Percentiles rank a stretch among this genome's conserved stretches.
Conservation (phyloP, 1,139 yeast genomes). For the Pneumocystis canis region DNA sequence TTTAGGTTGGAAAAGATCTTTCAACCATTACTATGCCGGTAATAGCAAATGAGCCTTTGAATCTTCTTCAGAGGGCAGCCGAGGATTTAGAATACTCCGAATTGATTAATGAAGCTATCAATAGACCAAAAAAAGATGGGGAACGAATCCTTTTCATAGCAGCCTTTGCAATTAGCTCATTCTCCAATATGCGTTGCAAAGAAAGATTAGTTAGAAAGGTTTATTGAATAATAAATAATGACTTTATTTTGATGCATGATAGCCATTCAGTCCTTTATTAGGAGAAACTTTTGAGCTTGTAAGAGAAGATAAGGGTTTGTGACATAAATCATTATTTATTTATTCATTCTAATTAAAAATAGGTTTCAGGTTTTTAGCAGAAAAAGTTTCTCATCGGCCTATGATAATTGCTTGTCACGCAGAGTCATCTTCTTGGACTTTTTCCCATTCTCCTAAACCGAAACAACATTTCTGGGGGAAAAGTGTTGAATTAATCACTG, state of each 20-base stretch:
- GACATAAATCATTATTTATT: neutral
- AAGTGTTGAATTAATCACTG: conserved; percentile 78
- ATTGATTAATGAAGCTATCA: conserved; percentile 57
- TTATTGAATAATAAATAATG: conserved; percentile 63
- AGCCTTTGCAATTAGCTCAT: conserved; percentile 80
- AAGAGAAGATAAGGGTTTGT: conserved; percentile 46
- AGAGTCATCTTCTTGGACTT: conserved; percentile 78
- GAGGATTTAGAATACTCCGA: conserved; percentile 86
- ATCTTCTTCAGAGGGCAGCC: conserved; percentile 79
- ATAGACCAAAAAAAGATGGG: conserved; percentile 51
- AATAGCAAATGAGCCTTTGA: conserved; percentile 88
- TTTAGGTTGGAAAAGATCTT: conserved; percentile 59
- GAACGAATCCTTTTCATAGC: conserved; percentile 77
- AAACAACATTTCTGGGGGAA: conserved; percentile 39
- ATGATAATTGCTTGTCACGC: conserved; percentile 85
- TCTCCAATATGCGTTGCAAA: neutral
- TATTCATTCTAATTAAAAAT: conserved; percentile 15
- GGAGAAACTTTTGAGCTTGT: conserved; percentile 92
- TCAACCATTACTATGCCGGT: conserved; percentile 81
- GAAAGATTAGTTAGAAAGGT: conserved; percentile 35
- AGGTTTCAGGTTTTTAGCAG: conserved; percentile 69
- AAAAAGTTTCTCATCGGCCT: conserved; percentile 95
- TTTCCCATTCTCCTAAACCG: conserved; percentile 1
- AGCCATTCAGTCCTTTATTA: conserved; percentile 87
- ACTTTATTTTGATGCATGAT: conserved; percentile 41